phyloP scores from a whole-genome alignment of 345 rosid genomes.

The Raphanus raphanistrum region DNA sequence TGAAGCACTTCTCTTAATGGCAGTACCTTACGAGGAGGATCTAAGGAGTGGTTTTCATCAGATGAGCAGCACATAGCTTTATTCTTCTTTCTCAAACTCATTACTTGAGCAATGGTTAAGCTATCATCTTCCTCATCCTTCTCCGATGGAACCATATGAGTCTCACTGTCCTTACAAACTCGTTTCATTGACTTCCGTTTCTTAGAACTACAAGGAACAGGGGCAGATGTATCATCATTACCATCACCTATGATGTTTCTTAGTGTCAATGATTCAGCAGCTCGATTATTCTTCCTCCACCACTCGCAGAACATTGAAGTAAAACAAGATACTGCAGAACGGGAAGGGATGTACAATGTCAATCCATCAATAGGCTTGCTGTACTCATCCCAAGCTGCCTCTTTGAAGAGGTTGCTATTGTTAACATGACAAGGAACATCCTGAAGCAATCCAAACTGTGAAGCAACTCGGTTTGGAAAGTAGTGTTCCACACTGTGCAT shows the following conservation, averaged over 20 bases:
- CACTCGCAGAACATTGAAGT: conserved; percentile 37
- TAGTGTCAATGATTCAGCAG: background rate
- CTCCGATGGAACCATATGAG: background rate
- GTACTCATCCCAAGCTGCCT: conserved; percentile 38
- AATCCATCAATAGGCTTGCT: conserved; percentile 32
- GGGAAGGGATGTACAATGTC: conserved; percentile 46
- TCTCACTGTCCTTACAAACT: background rate
- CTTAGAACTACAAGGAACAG: background rate
- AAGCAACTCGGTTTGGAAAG: conserved; percentile 54
- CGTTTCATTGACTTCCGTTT: background rate
- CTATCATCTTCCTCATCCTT: background rate
- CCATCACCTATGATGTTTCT: background rate
- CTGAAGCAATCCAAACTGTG: conserved; percentile 65
- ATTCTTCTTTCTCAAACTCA: background rate
- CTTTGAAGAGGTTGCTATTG: background rate
- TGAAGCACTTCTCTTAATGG: conserved; percentile 9
- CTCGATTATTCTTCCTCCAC: background rate
- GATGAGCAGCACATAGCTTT: background rate
- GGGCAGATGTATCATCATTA: background rate
- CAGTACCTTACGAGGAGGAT: background rate
- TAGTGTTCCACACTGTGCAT: conserved; percentile 38
- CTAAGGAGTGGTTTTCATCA: background rate
- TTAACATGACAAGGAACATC: conserved; percentile 41
- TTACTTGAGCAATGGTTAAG: background rate
- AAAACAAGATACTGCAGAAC: conserved; percentile 24